These are phyloP conservation scores for Glycine latifolia DNA, from an alignment of 306 rosid species.

Conservation along the genomic window DNA sequence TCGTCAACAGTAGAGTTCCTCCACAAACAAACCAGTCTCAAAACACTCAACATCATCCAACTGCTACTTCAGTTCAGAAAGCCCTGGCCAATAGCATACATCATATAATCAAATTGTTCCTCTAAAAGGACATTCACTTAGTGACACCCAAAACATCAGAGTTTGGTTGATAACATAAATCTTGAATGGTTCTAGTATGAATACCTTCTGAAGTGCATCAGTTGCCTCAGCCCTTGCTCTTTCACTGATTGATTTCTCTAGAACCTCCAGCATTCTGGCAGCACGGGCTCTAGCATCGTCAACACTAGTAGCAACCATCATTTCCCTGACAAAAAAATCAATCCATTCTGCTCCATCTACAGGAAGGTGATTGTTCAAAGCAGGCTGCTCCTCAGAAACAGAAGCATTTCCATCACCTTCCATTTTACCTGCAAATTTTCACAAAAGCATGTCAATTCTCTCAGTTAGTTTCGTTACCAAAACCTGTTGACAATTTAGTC, in stretches of 20 bases:
- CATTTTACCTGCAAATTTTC: conserved; percentile 53
- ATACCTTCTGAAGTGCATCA: conserved; percentile 71
- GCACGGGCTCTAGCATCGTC: conserved; percentile 89
- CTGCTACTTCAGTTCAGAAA: conserved; percentile 28
- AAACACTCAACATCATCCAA: conserved; percentile 29
- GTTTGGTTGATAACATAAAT: conserved; percentile 16
- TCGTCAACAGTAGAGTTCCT: background rate
- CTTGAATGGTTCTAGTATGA: conserved; percentile 28
- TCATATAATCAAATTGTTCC: background rate
- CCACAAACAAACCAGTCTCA: conserved; percentile 26
- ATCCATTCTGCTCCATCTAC: conserved; percentile 90
- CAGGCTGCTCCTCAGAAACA: conserved; percentile 56
- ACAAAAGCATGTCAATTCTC: conserved; percentile 23
- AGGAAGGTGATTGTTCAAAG: conserved; percentile 66
- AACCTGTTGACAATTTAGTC: conserved; percentile 22
- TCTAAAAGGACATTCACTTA: background rate
- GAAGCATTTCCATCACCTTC: conserved; percentile 53
- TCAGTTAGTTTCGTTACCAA: conserved; percentile 1
- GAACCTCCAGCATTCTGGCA: conserved; percentile 75
- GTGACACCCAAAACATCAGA: conserved; percentile 14
- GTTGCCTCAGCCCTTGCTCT: conserved; percentile 73
- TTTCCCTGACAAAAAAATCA: conserved; percentile 84
- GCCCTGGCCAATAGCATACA: background rate
- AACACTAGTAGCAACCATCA: conserved; percentile 75
- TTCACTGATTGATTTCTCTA: conserved; percentile 81